Evolutionary conservation across 2,329 filamentous ascomycete species (phyloP).

Genomic region (Aspergillus neoniger): DNA sequence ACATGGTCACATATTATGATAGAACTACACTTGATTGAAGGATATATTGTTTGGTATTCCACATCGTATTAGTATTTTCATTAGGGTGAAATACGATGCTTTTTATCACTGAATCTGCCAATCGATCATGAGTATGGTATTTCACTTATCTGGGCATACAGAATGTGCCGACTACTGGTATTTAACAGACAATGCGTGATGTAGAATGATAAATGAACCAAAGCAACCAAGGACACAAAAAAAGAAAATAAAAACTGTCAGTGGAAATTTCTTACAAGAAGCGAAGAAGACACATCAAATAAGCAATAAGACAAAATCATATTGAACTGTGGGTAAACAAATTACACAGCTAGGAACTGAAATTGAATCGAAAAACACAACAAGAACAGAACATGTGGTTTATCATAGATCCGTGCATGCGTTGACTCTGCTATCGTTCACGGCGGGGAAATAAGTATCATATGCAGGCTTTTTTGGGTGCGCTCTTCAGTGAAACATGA

Average conservation of each 20-base stretch:
- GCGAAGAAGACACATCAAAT: not conserved
- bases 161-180: not conserved
- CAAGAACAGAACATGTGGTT: not conserved
- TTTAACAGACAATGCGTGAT: not conserved
- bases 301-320: not conserved
- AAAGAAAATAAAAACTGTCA: too few relatives aligned
- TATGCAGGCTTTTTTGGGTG: not conserved
- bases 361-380: not conserved
- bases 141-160: too few relatives aligned
- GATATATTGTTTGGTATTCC: too few relatives aligned
- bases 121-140: too few relatives aligned
- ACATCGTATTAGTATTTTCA: too few relatives aligned
- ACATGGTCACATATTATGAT: too few relatives aligned
- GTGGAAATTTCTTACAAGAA: not conserved
- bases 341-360: slow-evolving; percentile 1
- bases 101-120: too few relatives aligned
- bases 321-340: not conserved
- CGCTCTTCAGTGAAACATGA: not conserved
- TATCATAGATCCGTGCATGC: slow-evolving; percentile 20
- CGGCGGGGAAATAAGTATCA: slow-evolving; percentile 7
- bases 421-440: slow-evolving; percentile 15
- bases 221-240: not conserved
- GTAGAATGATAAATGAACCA: not conserved
- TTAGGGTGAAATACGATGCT: too few relatives aligned
- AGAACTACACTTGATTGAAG: too few relatives aligned